Evolutionary conservation across 2,329 filamentous ascomycete genomes (phyloP).

Genomic region (Macrophomina pseudophaseolina): DNA sequence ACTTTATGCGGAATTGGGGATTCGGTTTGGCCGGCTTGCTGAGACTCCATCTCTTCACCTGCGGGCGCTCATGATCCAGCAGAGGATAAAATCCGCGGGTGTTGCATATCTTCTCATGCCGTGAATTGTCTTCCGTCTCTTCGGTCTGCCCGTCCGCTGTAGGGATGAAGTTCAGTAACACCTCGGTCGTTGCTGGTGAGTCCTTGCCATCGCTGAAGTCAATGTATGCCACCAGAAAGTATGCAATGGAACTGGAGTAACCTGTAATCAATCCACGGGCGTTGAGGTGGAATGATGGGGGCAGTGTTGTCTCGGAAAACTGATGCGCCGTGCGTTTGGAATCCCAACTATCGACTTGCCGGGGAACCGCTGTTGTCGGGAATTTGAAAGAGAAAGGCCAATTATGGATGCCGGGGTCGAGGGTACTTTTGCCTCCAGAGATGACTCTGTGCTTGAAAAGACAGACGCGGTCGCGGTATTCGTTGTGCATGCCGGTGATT

Average conservation of each 20-base stretch:
- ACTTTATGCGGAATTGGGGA: not conserved
- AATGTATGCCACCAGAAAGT: not conserved
- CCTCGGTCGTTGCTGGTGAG: not conserved
- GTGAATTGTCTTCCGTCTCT: not conserved
- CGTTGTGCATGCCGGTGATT: not conserved
- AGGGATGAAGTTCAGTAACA: not conserved
- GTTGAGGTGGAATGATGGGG: not conserved
- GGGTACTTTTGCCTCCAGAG: not conserved
- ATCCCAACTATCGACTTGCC: not conserved
- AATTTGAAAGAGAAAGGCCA: slow-evolving; percentile 1
- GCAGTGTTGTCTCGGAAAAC: not conserved
- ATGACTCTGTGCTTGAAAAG: slow-evolving; percentile 2
- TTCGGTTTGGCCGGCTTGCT: not conserved
- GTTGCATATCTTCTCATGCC: not conserved
- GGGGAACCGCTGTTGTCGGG: not conserved
- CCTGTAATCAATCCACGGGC: slow-evolving; percentile 1
- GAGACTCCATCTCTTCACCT: not conserved
- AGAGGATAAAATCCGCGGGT: not conserved
- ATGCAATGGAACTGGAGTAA: not conserved
- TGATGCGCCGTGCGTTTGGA: not conserved
- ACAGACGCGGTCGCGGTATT: slow-evolving; percentile 4
- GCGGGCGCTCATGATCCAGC: slow-evolving; percentile 1
- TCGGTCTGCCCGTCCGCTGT: not conserved
- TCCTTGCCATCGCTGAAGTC: slow-evolving; percentile 3
- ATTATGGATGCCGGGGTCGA: not conserved